phyloP scores from a whole-genome alignment of 106 monocot genomes.

The Dioscorea zingiberensis region DNA sequence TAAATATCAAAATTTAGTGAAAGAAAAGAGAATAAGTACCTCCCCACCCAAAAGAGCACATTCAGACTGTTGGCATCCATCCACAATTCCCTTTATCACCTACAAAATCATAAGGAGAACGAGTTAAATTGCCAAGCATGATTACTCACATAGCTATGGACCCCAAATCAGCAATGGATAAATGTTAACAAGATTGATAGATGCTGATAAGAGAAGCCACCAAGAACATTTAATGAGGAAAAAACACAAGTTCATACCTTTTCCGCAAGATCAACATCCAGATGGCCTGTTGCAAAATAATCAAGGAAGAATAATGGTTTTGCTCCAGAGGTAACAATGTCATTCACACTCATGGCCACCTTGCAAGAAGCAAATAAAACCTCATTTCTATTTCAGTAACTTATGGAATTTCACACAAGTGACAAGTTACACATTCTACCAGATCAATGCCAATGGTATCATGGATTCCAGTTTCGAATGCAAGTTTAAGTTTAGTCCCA shows the following conservation, averaged over 20 bases:
- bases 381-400: neutral
- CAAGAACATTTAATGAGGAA: neutral
- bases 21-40: slow-evolving; percentile 29
- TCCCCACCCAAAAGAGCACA: slow-evolving; percentile 90
- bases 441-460: slow-evolving; percentile 95
- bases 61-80: slow-evolving; percentile 92
- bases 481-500: slow-evolving; percentile 95
- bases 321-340: slow-evolving; percentile 96
- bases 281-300: slow-evolving; percentile 84
- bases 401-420: neutral
- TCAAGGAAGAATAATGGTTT: slow-evolving; percentile 94
- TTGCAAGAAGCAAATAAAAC: slow-evolving; percentile 13
- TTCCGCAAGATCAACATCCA: slow-evolving; percentile 97
- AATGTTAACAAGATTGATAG: neutral
- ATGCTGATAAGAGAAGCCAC: no score
- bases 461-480: slow-evolving; percentile 95
- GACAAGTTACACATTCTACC: slow-evolving; percentile 27
- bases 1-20: neutral
- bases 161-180: neutral
- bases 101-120: slow-evolving; percentile 8
- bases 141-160: neutral
- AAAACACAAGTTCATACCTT: slow-evolving; percentile 38
- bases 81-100: slow-evolving; percentile 93
- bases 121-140: neutral
- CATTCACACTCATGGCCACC: slow-evolving; percentile 99